Evolutionary conservation across 2,329 filamentous ascomycete genomes (phyloP), one percentile per base, ranked within the genome.

Genomic region (Cladosporium sp.): DNA sequence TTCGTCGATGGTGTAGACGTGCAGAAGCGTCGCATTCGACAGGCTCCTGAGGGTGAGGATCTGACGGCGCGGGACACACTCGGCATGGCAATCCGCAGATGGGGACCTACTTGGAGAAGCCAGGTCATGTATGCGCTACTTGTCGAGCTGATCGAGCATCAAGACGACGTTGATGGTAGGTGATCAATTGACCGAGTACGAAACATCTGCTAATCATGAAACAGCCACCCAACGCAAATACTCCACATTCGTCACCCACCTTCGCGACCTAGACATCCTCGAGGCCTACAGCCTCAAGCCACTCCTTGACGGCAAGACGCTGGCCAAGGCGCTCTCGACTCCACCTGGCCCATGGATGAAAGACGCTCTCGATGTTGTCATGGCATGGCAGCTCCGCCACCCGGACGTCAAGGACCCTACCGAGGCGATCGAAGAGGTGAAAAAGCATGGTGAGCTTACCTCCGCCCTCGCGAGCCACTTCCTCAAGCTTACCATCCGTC

Each of bases 321-420:
- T 97, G 16, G 80, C 83, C 14, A 78, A 83, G 56, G 82, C 80
- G 3, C 75, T 97, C 3, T 73, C 71, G 14, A 81, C 78, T 0
- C 83, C 82, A 57, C 85, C 87, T 0, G 89, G 89, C 1, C 83
- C 77, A n/a, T 97, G 92, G 92, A 86, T 95, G 78, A 82, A 82
- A 50, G 77, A 78, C 43, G 90, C 90, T 3, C 72, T 95, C 43
- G 86, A 95, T 32, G 75, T 90, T 3, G 87, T 89, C 56, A 81
- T 95, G 69, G 83, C 84, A 56, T 97, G 91, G 90, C 93, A 97
- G 70, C 78, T 97, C 49, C 80, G 88, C 35, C 83, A 97, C 64
- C 89, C 90, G 0, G 76, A 76, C 3, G 75, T 74, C 53, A 80
- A 77, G 3, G 85, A 91, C 56, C 71, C 77, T 31, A 62, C 64